Evolutionary conservation across 2,329 filamentous ascomycete species (phyloP), one percentile per base, ranked within the genome.

Genomic region (Talaromyces sp.): DNA sequence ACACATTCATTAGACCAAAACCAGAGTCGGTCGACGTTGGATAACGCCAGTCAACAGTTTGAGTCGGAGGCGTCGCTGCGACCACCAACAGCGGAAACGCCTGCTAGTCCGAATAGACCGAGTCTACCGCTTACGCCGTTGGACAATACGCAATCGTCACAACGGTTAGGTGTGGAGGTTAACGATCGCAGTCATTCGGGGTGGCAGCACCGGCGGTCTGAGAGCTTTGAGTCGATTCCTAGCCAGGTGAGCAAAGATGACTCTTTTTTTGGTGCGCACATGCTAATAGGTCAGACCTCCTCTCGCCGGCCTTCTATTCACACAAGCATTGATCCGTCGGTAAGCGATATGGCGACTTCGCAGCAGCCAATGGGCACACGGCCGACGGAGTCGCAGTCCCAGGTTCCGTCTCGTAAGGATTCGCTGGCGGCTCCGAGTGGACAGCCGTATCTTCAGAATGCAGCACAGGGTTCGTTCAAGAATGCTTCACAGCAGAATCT

Each of bases 401-500:
- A 60, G 47, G 11, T 58, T 8, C 59, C 59, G 10, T 7, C 50
- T 37, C 64, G 52, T 11, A 65, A 65, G 50, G 52, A 65, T 45
- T 65, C 64, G 31, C 22, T 62, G 16, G 64, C 41, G 10, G 59
- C 63, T 11, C 59, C 59, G 24, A 39, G 50, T 13, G 52, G 37
- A 31, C 50, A 57, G 11, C 35, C 63, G 19, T 63, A 68, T 43
- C 14, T 24, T 3, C 65, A 62, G 19, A 47, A 65, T 27, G 68
- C 70, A 41, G 66, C 68, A 11, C 71, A 70, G 11, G 70, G 70
- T 35, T 71, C 69, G 66, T 73, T 71, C 72, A 72, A 72, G 66
- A 71, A 69, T 65, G 47, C 69, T 57, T 67, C 70, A 14, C 74
- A 75, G 62, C 71, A 72, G 64, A 72, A 70, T 64, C 65, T 71